A percentile compares a stretch with the other conserved stretches of the same genome.
Evolutionary conservation across 139 green algal genomes (phyloP).

Genomic region (Auxenochlorella pyrenoidosa): DNA sequence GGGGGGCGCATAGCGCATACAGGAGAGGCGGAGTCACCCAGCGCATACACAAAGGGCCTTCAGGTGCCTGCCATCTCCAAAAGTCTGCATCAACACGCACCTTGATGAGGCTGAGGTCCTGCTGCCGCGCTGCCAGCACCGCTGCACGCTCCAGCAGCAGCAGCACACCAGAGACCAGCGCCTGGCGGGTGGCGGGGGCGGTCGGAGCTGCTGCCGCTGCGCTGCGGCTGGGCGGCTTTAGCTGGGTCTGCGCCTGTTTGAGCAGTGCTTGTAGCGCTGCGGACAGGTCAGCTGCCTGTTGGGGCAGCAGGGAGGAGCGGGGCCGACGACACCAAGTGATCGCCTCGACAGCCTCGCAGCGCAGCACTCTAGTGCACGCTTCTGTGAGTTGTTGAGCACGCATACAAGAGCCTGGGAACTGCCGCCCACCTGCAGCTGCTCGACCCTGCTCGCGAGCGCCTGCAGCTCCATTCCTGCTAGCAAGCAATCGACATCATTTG

Average conservation of each 20-base stretch:
- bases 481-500: no score
- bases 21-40: no score
- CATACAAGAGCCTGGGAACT: not conserved
- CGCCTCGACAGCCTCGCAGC: no score
- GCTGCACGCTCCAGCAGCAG: conserved; percentile 15
- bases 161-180: conserved; percentile 19
- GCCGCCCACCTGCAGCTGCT: conserved; percentile 24
- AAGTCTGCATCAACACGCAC: not conserved
- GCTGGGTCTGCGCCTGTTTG: not conserved
- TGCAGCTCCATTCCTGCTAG: not conserved
- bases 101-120: not conserved
- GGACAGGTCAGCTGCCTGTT: conserved; percentile 24
- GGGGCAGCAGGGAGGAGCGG: not conserved
- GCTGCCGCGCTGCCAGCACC: conserved; percentile 5
- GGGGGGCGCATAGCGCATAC: no score
- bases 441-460: not conserved
- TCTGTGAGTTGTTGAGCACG: not conserved
- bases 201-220: not conserved
- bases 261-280: conserved; percentile 26
- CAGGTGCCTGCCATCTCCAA: not conserved
- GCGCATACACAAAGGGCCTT: no score
- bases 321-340: not conserved
- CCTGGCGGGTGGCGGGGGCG: not conserved
- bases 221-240: conserved; percentile 27
- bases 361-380: no score